Conservation (phyloP, 805 yeast species). For the Clavispora santaluciae region DNA sequence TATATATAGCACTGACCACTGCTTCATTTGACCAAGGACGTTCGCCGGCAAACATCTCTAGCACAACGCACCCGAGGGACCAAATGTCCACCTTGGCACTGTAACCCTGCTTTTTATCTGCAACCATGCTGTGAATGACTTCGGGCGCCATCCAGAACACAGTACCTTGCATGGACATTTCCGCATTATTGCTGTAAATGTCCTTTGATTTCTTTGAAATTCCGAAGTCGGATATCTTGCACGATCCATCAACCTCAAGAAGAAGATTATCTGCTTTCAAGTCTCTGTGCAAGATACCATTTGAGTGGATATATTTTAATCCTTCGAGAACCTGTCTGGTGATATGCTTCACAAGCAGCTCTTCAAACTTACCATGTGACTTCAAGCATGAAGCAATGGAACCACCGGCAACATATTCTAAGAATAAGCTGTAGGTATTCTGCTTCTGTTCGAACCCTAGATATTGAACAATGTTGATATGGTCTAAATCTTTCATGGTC, state of each 20-base stretch:
- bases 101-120: constrained; percentile 78
- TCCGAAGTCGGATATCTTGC: constrained; percentile 95
- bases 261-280: constrained; percentile 90
- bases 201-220: constrained; percentile 75
- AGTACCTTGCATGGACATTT: constrained; percentile 98
- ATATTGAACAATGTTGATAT: constrained; percentile 90
- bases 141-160: constrained; percentile 99
- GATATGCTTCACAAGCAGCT: constrained; percentile 62
- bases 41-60: constrained; percentile 97
- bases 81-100: constrained; percentile 98
- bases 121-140: constrained; percentile 79
- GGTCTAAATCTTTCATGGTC: constrained; percentile 90
- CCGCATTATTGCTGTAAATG: constrained; percentile 85
- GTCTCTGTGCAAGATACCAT: constrained; percentile 89
- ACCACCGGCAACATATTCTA: constrained; percentile 98
- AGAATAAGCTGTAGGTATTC: constrained; percentile 74
- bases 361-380: constrained; percentile 81
- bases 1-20: constrained; percentile 90
- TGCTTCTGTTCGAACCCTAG: constrained; percentile 82
- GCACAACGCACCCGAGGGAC: constrained; percentile 95
- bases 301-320: constrained; percentile 77
- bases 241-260: constrained; percentile 85
- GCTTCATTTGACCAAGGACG: constrained; percentile 97
- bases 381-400: constrained; percentile 84
- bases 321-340: constrained; percentile 82